Evolutionary conservation across 169 alveolate species (phyloP), one percentile per base, ranked within the genome.

Genomic region (Haemoproteus tartakovskyi): DNA sequence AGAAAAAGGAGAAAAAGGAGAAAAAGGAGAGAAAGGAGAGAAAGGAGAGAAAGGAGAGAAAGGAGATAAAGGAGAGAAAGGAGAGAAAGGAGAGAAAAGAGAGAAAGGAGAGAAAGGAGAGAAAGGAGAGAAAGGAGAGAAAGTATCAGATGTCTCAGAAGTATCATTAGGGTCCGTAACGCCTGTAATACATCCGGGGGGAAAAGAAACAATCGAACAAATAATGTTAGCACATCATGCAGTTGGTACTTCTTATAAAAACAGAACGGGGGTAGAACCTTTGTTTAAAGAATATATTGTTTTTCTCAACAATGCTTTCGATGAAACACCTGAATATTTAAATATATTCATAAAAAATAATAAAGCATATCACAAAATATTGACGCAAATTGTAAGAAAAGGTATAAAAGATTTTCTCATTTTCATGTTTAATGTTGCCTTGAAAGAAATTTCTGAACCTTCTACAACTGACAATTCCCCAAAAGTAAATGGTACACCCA

Each of bases 391-490:
- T 27, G 3, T 67, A 0, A 67, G 43, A 46, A 52, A 54, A n/a
- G 61, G 82, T 11, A 4, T 67, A 0, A 29, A 54, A 18, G 82
- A 40, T 16, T 67, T 67, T 43, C 9, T 67, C 1, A 9, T 40
- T 14, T 37, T 26, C 0, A 4, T 38, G 3, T 21, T 67, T n/a
- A n/a, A n/a, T n/a, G n/a, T n/a, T n/a, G n/a, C n/a, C n/a, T n/a
- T n/a, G n/a, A n/a, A n/a, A n/a, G n/a, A n/a, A n/a, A n/a, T n/a
- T n/a, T n/a, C n/a, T n/a, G n/a, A n/a, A n/a, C n/a, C n/a, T n/a
- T n/a, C n/a, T n/a, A n/a, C n/a, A n/a, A n/a, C n/a, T n/a, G n/a
- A n/a, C n/a, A n/a, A n/a, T n/a, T n/a, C n/a, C n/a, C n/a, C n/a
- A n/a, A n/a, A n/a, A n/a, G n/a, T n/a, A n/a, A n/a, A n/a, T n/a